Evolutionary conservation across 495 filamentous ascomycete genomes (phyloP).

Genomic region (Aspergillus affinis): DNA sequence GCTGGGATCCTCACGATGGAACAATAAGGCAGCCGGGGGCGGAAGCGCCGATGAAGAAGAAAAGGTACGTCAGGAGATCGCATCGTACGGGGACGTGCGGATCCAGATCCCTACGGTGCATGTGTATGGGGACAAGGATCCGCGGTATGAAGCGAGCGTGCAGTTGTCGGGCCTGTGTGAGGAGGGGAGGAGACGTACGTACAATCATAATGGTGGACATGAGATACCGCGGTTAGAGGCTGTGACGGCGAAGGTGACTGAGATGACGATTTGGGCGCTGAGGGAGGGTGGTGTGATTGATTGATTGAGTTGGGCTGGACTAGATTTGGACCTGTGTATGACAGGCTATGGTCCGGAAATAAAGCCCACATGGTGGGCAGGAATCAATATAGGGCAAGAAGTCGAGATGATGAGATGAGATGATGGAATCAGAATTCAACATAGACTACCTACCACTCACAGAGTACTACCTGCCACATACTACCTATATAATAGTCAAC

Average conservation of each 20-base stretch:
- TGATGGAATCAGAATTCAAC: not conserved
- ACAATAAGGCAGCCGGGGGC: not conserved
- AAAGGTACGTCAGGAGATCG: not conserved
- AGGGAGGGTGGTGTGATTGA: not conserved
- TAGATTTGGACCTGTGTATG: not conserved
- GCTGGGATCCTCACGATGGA: slow-evolving; percentile 4
- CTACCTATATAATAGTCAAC: too few relatives aligned
- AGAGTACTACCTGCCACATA: too few relatives aligned
- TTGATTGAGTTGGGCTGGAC: not conserved
- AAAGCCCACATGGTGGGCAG: too few relatives aligned
- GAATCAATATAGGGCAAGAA: too few relatives aligned
- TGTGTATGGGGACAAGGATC: slow-evolving; percentile 16
- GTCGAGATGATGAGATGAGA: not conserved
- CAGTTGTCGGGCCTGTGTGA: slow-evolving; percentile 14
- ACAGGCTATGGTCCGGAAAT: not conserved
- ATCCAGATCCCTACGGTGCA: slow-evolving; percentile 16
- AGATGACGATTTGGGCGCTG: slow-evolving; percentile 7
- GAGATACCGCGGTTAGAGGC: slow-evolving; percentile 10
- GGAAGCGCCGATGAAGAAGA: not conserved
- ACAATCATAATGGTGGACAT: slow-evolving; percentile 17
- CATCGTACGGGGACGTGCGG: not conserved
- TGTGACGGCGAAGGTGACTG: slow-evolving; percentile 6
- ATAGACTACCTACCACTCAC: not conserved
- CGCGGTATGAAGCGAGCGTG: slow-evolving; percentile 13
- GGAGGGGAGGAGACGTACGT: not conserved